Conservation (phyloP, 495 filamentous ascomycete species). For the Neurospora sp. region DNA sequence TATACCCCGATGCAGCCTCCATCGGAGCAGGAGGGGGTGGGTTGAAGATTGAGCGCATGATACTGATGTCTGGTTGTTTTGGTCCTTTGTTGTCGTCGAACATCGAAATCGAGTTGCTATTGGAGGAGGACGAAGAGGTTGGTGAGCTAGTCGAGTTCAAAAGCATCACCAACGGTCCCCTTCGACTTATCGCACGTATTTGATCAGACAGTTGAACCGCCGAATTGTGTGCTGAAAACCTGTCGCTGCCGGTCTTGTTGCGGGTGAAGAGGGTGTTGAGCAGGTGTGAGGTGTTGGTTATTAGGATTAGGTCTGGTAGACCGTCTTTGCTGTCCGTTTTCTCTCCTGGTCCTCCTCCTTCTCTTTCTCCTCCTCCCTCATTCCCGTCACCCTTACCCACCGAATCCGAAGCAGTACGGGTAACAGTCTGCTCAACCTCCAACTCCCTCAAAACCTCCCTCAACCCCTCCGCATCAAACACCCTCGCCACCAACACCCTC, state of each 20-base stretch:
- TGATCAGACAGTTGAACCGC: slow-evolving; percentile 24
- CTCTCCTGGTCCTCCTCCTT: not conserved
- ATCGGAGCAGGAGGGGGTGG: not conserved
- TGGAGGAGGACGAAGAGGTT: not conserved
- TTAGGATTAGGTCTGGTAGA: slow-evolving; percentile 29
- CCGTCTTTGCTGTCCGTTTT: not conserved
- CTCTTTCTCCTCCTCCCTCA: not conserved
- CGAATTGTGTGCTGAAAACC: slow-evolving; percentile 22
- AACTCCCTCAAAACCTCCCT: slow-evolving; percentile 45
- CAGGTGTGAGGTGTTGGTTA: slow-evolving; percentile 31
- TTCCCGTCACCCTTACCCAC: too few relatives aligned
- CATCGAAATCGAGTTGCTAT: not conserved
- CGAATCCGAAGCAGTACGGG: too few relatives aligned
- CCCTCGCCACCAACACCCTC: slow-evolving; percentile 41
- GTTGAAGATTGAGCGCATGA: slow-evolving; percentile 31
- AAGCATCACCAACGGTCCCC: slow-evolving; percentile 28
- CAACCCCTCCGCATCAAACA: slow-evolving; percentile 52
- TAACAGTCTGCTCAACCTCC: not conserved
- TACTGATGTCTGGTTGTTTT: slow-evolving; percentile 1
- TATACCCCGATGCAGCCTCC: not conserved
- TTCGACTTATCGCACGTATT: slow-evolving; percentile 21
- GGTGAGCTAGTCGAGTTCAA: slow-evolving; percentile 28
- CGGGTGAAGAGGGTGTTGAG: slow-evolving; percentile 29
- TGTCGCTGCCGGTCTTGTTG: slow-evolving; percentile 19
- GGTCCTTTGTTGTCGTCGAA: not conserved